Percentiles rank a stretch among this genome's conserved stretches.
These are phyloP conservation scores for Rhododendron ferrugineum DNA, from an alignment of 148 eudicot species.

Conservation along the genomic window DNA sequence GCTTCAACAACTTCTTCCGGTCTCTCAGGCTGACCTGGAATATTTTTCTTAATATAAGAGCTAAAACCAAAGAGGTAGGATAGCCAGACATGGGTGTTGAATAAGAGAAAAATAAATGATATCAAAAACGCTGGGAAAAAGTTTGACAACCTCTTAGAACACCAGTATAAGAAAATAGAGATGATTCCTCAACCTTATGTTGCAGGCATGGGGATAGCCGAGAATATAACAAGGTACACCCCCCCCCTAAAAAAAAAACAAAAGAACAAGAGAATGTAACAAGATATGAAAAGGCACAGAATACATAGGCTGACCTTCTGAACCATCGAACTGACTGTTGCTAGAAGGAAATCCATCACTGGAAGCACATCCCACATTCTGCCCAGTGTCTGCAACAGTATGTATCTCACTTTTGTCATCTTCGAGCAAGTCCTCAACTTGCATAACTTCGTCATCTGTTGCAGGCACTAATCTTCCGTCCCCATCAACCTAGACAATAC, in stretches of 20 bases:
- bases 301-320: slow-evolving; percentile 27
- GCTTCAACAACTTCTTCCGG: slow-evolving; percentile 31
- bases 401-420: slow-evolving; percentile 39
- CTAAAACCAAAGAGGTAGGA: background rate
- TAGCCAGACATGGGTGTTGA: background rate
- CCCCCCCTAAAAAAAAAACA: no score
- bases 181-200: background rate
- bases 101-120: background rate
- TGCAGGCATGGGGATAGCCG: background rate
- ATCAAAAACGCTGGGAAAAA: background rate
- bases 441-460: slow-evolving; percentile 78
- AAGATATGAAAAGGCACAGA: background rate
- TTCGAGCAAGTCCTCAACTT: slow-evolving; percentile 69
- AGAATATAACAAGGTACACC: background rate
- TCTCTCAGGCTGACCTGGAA: slow-evolving; percentile 35
- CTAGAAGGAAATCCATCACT: slow-evolving; percentile 21
- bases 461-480: slow-evolving; percentile 80
- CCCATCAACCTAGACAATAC: slow-evolving; percentile 54
- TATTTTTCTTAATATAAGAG: background rate
- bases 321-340: slow-evolving; percentile 16
- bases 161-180: background rate
- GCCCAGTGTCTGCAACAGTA: slow-evolving; percentile 29
- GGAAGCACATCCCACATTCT: slow-evolving; percentile 25
- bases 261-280: background rate
- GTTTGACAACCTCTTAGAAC: background rate